Conservation (phyloP, 2,329 filamentous ascomycete genomes). For the Colletotrichum sp. region DNA sequence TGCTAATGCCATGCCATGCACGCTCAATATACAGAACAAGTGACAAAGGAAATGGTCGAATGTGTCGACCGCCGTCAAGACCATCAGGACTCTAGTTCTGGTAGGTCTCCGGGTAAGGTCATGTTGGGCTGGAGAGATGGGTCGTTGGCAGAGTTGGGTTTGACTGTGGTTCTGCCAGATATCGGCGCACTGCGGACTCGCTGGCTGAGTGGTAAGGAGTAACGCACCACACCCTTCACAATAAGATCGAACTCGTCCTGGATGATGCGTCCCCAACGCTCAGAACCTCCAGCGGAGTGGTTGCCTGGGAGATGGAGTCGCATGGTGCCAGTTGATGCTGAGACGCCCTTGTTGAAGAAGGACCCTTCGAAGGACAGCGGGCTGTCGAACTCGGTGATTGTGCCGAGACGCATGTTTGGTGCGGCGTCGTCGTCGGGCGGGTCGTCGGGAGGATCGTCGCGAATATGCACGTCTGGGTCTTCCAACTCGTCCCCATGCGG, state of each 20-base stretch:
- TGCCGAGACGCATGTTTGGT: conserved; percentile 91
- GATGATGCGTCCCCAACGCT: conserved; percentile 89
- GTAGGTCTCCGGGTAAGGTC: conserved; percentile 31
- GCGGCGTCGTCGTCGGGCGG: conserved; percentile 70
- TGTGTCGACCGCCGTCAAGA: conserved; percentile 19
- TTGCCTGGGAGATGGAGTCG: conserved; percentile 86
- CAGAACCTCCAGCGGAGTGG: conserved; percentile 82
- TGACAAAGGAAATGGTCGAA: conserved; percentile 21
- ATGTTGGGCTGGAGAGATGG: conserved; percentile 45
- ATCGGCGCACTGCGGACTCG: conserved; percentile 65
- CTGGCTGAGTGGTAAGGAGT: conserved; percentile 69
- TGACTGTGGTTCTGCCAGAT: conserved; percentile 63
- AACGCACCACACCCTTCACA: conserved; percentile 88
- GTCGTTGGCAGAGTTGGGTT: conserved; percentile 66
- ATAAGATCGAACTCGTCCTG: conserved; percentile 94
- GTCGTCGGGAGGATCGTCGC: conserved; percentile 51
- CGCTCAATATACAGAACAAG: conserved; percentile 41
- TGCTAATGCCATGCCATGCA: conserved; percentile 34
- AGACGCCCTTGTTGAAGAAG: conserved; percentile 77
- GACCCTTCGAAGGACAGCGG: conserved; percentile 89
- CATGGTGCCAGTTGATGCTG: conserved; percentile 81
- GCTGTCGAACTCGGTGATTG: conserved; percentile 85
- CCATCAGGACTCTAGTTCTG: neutral
- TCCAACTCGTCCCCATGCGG: conserved; percentile 31
- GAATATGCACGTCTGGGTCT: conserved; percentile 23